Evolutionary conservation across 805 yeast genomes (phyloP), one percentile per base, ranked within the genome.

Genomic region (Metschnikowia koreensis): DNA sequence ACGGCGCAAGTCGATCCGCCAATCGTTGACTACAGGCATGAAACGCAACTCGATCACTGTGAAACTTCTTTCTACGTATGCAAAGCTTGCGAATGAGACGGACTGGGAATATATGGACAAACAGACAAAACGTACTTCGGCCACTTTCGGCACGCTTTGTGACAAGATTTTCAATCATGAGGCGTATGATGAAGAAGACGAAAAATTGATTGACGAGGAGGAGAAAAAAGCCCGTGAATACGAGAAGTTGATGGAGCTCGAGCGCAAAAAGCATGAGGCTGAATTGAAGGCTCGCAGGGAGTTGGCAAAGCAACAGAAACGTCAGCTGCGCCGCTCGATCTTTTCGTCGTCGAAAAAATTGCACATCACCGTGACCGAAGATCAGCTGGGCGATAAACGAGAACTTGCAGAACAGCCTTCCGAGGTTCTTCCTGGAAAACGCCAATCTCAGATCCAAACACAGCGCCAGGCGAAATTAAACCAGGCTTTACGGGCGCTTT

Each of bases 111-210:
- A 80, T 59, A 80, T 86, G 67, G 88, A 85, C 60, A 82, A 80
- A 60, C 89, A 83, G 64, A 84, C 90, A 6, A 85, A 81, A 67
- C 77, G 94, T 67, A 85, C 92, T 1, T 83, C 89, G 37, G 83
- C 89, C 13, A 87, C 87, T 55, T 87, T 87, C 73, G 94, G 91
- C 11, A 80, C 87, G 2, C 71, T 87, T 41, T 85, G 90, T 73
- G 93, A 87, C 69, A 83, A 81, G 66, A 81, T 87, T 52, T 87
- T 87, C 73, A 86, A 81, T 60, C 87, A 85, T 66, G 91, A 85
- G 61, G 69, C 65, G 2, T 73, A 74, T 55, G 67, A 70, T 46
- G 79, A 77, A 57, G 81, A 77, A 47, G 87, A 83, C 53, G 77
- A 70, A 53, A 66, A 62, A 42, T 67, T 74, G 54, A 65, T 71